phyloP scores from a whole-genome alignment of 1,139 yeast genomes.

The Saccharomyces pastorianus region DNA sequence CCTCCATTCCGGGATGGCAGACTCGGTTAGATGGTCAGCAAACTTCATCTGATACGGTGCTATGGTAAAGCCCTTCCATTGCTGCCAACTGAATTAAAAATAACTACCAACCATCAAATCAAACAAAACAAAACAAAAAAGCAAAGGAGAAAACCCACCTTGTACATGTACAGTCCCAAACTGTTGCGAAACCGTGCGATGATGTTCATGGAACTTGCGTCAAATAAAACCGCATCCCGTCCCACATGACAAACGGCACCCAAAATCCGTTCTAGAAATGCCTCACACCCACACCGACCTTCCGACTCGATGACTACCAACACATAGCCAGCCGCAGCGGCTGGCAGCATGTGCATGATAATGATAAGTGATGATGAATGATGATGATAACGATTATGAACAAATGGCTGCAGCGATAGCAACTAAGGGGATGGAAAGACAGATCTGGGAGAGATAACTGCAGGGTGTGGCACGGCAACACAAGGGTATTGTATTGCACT shows the following conservation, averaged over 20 bases:
- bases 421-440: neutral
- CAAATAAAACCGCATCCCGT: neutral
- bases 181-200: neutral
- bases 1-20: conserved; percentile 79
- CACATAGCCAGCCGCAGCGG: neutral
- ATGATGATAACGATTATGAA: neutral
- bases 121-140: neutral
- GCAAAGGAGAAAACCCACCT: neutral
- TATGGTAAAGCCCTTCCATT: neutral
- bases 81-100: neutral
- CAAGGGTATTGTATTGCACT: neutral
- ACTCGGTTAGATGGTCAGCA: conserved; percentile 50
- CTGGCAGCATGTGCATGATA: neutral
- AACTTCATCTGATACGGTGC: conserved; percentile 41
- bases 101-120: neutral
- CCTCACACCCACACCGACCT: conserved; percentile 1
- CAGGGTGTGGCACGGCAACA: neutral
- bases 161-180: neutral
- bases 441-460: neutral
- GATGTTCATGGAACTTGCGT: neutral
- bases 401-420: neutral
- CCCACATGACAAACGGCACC: neutral
- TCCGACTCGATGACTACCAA: neutral
- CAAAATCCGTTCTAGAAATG: neutral
- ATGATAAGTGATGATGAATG: neutral